Conservation (phyloP, 768 basidiomycete genomes). For the Kwoniella botswanensis region DNA sequence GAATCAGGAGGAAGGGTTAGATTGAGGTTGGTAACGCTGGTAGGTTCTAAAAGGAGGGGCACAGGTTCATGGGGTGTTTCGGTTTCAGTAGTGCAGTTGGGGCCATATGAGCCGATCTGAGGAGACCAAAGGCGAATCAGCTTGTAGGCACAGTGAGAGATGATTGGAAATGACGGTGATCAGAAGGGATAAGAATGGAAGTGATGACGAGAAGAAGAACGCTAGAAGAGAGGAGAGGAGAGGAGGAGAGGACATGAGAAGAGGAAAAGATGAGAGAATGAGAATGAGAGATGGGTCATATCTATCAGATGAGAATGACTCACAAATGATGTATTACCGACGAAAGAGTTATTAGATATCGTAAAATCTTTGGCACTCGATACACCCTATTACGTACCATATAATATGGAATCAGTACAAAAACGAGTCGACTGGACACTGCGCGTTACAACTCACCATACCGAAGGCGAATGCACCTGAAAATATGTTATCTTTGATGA, state of each 20-base stretch:
- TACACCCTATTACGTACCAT: constrained; percentile 25
- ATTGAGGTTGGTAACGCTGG: constrained; percentile 35
- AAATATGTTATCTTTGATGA: constrained; percentile 43
- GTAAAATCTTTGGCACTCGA: constrained; percentile 36
- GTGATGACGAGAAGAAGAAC: no score
- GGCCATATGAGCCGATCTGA: constrained; percentile 40
- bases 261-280: no score
- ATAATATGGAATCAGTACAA: not conserved
- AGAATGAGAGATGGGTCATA: not conserved
- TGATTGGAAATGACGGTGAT: not conserved
- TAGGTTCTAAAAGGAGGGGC: constrained; percentile 33
- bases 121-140: not conserved
- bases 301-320: constrained; percentile 9
- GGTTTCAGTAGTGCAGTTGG: constrained; percentile 41
- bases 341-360: constrained; percentile 45
- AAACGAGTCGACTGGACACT: no score
- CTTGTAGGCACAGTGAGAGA: not conserved
- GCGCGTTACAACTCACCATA: constrained; percentile 32
- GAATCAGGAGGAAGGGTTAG: constrained; percentile 27
- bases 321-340: constrained; percentile 46
- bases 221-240: no score
- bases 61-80: constrained; percentile 41
- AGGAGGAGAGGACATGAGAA: no score
- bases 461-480: constrained; percentile 51
- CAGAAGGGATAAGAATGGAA: no score